A percentile compares a stretch with the other conserved stretches of the same genome.
Conservation (phyloP, 768 basidiomycete species). For the Pisolithus marmoratus region DNA sequence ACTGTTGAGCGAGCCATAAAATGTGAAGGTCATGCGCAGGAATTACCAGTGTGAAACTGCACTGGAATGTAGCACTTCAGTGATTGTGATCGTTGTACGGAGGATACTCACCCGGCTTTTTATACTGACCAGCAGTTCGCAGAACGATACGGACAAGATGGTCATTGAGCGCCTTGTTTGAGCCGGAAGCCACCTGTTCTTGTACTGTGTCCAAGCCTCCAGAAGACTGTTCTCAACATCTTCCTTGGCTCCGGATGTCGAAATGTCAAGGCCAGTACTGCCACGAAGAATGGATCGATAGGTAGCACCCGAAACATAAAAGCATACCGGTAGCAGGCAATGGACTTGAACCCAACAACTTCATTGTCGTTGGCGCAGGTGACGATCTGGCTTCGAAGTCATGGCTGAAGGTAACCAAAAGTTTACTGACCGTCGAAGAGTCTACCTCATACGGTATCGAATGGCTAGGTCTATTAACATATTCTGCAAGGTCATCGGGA, state of each 20-base stretch:
- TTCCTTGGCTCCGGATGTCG: slow-evolving; percentile 18
- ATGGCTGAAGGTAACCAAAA: slow-evolving; percentile 26
- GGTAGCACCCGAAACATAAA: background rate
- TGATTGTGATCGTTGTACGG: background rate
- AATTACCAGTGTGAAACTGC: slow-evolving; percentile 68
- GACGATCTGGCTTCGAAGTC: slow-evolving; percentile 34
- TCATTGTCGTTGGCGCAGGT: slow-evolving; percentile 36
- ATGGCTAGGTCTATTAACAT: slow-evolving; percentile 16
- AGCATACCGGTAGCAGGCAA: slow-evolving; percentile 55
- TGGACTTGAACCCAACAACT: slow-evolving; percentile 70
- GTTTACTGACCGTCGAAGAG: slow-evolving; percentile 7
- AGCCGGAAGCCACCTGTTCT: slow-evolving; percentile 42
- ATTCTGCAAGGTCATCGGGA: slow-evolving; percentile 2
- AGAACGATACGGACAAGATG: slow-evolving; percentile 53
- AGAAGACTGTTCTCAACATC: slow-evolving; percentile 28
- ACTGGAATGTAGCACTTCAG: slow-evolving; percentile 35
- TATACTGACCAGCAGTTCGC: slow-evolving; percentile 42
- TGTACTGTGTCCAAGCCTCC: slow-evolving; percentile 30
- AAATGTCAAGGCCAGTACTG: slow-evolving; percentile 62
- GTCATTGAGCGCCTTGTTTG: slow-evolving; percentile 63
- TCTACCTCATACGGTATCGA: slow-evolving; percentile 1
- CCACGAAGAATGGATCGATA: background rate
- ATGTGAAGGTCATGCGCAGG: background rate
- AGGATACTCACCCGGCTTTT: slow-evolving; percentile 51
- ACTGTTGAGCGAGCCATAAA: background rate